A percentile compares a stretch with the other conserved stretches of the same genome.
These are phyloP conservation scores for Santalum album DNA, from an alignment of 164 flowering plant species.

Conservation along the genomic window DNA sequence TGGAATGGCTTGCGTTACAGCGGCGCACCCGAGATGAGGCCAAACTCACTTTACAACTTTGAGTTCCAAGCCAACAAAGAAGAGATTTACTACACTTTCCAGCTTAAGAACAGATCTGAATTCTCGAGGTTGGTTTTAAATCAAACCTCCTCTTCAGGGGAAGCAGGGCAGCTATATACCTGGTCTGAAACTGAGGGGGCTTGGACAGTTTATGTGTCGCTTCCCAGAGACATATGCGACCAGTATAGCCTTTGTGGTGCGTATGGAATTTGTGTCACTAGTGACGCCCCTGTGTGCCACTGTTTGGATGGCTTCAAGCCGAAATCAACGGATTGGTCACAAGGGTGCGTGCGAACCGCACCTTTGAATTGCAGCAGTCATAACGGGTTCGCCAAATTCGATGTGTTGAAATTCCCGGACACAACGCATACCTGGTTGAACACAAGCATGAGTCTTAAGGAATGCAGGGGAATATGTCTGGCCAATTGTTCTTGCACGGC, in stretches of 20 bases:
- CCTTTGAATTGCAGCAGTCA: not conserved
- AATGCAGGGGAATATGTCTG: slow-evolving; percentile 6
- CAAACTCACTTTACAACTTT: not conserved
- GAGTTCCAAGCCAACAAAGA: not conserved
- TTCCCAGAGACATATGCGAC: not conserved
- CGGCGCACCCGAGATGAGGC: not conserved
- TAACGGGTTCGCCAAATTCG: not conserved
- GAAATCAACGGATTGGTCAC: not conserved
- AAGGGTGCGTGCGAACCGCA: not conserved
- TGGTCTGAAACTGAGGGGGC: not conserved
- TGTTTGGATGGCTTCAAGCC: not conserved
- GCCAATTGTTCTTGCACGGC: slow-evolving; percentile 21
- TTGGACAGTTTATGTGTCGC: not conserved
- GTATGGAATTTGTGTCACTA: not conserved
- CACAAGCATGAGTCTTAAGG: slow-evolving; percentile 3
- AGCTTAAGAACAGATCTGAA: not conserved
- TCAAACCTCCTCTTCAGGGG: not conserved
- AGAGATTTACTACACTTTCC: not conserved
- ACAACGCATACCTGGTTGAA: not conserved
- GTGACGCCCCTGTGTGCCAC: not conserved
- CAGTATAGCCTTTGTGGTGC: not conserved
- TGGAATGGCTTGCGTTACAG: slow-evolving; percentile 6
- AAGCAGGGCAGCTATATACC: not conserved
- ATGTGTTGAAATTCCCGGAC: not conserved
- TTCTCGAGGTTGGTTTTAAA: not conserved